Evolutionary conservation across 306 rosid species (phyloP), one percentile per base, ranked within the genome.

Genomic region (Oxytropis ochrocephala): DNA sequence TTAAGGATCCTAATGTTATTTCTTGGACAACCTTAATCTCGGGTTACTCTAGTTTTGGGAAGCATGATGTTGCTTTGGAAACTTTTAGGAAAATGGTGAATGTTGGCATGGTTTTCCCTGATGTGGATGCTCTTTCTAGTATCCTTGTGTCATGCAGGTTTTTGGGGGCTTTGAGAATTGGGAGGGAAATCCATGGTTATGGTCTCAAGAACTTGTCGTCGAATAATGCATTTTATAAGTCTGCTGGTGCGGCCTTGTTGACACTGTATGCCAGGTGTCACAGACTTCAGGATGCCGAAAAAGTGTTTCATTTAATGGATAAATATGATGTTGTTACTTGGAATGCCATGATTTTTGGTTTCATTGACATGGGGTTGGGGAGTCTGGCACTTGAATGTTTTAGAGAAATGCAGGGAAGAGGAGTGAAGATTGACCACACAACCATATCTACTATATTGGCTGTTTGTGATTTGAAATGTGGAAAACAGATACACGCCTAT

Each of bases 311-410:
- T 29, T 13, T 69, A 30, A 85, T 79, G 87, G 77, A 85, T 49
- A 70, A 63, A 55, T 64, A 75, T 51, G 81, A 85, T 72, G 75
- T 67, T 61, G 75, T 82, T 71, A 77, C 86, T 1, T 85, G 86
- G 85, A 85, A 85, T 72, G 85, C 86, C 24, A 82, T 77, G 89
- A 82, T 79, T 61, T 71, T 55, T 27, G 75, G 83, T 56, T 74
- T 73, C 41, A 42, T 50, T 66, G 81, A 85, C 53, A 52, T 42
- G 41, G 86, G 83, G 24, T 27, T 70, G 27, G 79, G 64, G 35
- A 47, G 43, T 70, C 50, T 67, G 62, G 87, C 85, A 11, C 62
- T 85, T 13, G 75, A 70, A 56, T 43, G 64, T 64, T 82, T 85
- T 7, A 62, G 62, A 29, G 75, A 79, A 74, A 85, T 85, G 80